phyloP scores from a whole-genome alignment of 2,329 filamentous ascomycete genomes.

The Beauveria scarabaeidicola region DNA sequence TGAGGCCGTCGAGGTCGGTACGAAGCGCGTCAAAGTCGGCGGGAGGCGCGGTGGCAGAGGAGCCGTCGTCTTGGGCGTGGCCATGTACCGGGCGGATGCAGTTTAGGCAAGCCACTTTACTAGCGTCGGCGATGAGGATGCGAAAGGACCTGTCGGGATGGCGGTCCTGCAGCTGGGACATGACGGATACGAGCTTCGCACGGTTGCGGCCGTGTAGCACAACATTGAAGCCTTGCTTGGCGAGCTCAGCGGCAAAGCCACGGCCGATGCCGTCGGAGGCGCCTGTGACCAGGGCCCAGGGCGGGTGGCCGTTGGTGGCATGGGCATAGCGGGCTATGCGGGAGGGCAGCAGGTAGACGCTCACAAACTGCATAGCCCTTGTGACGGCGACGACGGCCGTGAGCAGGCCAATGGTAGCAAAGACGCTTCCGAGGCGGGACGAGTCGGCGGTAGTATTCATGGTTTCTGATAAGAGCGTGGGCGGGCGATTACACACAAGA shows the following conservation, averaged over 20 bases:
- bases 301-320: conserved; percentile 13
- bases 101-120: conserved; percentile 8
- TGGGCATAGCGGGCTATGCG: conserved; percentile 13
- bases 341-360: conserved; percentile 17
- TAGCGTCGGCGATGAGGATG: conserved; percentile 23
- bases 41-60: neutral
- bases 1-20: conserved; percentile 12
- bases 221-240: conserved; percentile 26
- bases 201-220: conserved; percentile 24
- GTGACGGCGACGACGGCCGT: conserved; percentile 12
- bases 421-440: neutral
- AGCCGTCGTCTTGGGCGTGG: neutral
- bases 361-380: neutral
- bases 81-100: neutral
- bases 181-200: conserved; percentile 21
- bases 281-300: conserved; percentile 27
- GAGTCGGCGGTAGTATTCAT: neutral
- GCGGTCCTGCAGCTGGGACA: conserved; percentile 16
- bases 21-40: conserved; percentile 5
- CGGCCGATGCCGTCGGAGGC: conserved; percentile 26
- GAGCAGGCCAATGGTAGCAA: conserved; percentile 16
- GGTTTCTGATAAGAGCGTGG: neutral
- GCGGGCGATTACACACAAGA: neutral
- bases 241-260: conserved; percentile 25
- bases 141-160: conserved; percentile 19